Conservation (phyloP, 495 filamentous ascomycete genomes). For the Annulohypoxylon moriforme region DNA sequence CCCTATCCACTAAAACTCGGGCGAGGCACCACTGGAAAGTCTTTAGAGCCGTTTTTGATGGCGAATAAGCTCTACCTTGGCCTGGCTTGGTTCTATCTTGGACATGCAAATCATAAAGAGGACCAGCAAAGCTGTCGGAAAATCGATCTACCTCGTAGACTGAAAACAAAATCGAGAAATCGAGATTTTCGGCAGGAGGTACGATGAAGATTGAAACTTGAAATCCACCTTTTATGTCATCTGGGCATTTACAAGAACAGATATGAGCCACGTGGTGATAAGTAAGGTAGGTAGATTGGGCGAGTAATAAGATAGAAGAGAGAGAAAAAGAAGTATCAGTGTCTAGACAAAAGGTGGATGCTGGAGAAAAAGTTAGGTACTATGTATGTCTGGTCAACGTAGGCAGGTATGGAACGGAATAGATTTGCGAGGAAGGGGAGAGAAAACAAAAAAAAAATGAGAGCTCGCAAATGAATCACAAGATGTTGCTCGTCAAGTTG, state of each 20-base stretch:
- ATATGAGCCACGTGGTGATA: background rate
- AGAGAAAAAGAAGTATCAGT: background rate
- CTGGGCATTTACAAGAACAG: background rate
- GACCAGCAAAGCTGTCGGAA: conserved; percentile 5
- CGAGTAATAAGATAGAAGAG: background rate
- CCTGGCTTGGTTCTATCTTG: too few species aligned
- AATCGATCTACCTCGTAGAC: background rate
- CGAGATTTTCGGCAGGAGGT: background rate
- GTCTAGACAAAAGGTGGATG: background rate
- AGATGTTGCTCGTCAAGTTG: conserved; percentile 22
- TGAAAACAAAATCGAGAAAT: conserved; percentile 5
- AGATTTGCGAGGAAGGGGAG: background rate
- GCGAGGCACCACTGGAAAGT: conserved; percentile 17
- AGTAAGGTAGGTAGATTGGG: background rate
- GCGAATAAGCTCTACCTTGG: conserved; percentile 8
- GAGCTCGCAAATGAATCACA: background rate
- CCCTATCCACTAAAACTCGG: conserved; percentile 36
- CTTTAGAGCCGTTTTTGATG: conserved; percentile 31
- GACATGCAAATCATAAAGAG: conserved; percentile 32
- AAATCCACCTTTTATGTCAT: background rate
- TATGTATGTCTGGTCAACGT: conserved; percentile 37
- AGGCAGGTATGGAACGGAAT: background rate
- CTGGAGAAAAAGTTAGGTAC: conserved; percentile 31
- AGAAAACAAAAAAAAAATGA: background rate
- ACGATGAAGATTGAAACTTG: background rate